phyloP scores from a whole-genome alignment of 768 basidiomycete genomes.

The Dacryopinax spathularia region DNA sequence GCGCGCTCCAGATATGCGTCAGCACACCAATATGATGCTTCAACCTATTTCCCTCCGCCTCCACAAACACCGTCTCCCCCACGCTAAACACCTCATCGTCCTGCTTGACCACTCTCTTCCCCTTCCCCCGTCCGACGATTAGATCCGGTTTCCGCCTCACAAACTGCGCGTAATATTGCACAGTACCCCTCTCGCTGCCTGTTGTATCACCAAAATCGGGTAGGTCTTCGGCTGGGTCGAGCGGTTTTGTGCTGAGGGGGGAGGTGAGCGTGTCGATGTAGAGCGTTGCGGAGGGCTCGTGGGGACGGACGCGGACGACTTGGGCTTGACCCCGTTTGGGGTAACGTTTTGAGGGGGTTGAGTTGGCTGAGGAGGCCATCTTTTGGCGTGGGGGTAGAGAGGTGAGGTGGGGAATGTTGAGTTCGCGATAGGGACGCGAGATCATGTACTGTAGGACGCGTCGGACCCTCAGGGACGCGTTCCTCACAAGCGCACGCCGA shows the following conservation, averaged over 20 bases:
- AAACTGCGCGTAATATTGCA: background rate
- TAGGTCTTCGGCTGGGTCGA: background rate
- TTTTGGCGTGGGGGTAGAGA: too few species aligned
- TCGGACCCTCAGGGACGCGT: too few species aligned
- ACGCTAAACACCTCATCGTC: conserved; percentile 31
- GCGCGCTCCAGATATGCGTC: conserved; percentile 25
- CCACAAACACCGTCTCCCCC: conserved; percentile 55
- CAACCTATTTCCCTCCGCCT: conserved; percentile 32
- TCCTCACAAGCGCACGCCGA: too few species aligned
- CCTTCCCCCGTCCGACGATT: background rate
- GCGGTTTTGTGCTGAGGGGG: background rate
- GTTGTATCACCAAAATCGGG: background rate
- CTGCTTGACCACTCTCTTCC: background rate
- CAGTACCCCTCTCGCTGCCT: background rate
- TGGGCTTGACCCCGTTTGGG: background rate
- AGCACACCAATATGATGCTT: conserved; percentile 57
- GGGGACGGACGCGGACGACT: background rate
- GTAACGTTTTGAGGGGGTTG: background rate
- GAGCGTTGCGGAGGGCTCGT: background rate
- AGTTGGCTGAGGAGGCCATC: background rate
- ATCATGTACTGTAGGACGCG: too few species aligned
- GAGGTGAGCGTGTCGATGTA: background rate
- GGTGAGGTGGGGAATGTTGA: too few species aligned
- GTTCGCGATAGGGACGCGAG: too few species aligned
- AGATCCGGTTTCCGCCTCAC: background rate